Conservation (phyloP, 768 basidiomycete genomes). For the Leucosporidium yakuticum region DNA sequence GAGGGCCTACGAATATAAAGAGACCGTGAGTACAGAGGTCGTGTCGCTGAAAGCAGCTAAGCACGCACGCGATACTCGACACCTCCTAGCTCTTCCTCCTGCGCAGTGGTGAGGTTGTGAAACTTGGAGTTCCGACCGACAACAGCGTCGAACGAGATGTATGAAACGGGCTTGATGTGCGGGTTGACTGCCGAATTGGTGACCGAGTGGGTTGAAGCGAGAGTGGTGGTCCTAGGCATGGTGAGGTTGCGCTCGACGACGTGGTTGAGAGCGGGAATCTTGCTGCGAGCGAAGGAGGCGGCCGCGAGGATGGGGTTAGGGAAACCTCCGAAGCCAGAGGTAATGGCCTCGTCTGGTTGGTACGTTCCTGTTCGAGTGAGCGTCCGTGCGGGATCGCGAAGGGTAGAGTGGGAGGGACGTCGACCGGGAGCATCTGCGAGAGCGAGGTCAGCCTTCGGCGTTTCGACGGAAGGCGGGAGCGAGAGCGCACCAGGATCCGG, state of each 20-base stretch:
- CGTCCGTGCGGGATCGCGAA: slow-evolving; percentile 18
- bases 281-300: slow-evolving; percentile 49
- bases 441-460: too few relatives aligned
- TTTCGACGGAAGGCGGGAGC: too few relatives aligned
- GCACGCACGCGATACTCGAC: slow-evolving; percentile 66
- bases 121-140: slow-evolving; percentile 43
- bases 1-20: slow-evolving; percentile 25
- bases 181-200: slow-evolving; percentile 44
- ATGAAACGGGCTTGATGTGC: slow-evolving; percentile 54
- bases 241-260: slow-evolving; percentile 66
- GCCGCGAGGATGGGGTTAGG: slow-evolving; percentile 45
- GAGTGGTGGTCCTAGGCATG: slow-evolving; percentile 62
- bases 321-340: slow-evolving; percentile 43
- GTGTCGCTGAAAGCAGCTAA: neutral
- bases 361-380: slow-evolving; percentile 23
- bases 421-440: neutral
- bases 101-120: slow-evolving; percentile 61
- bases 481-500: too few relatives aligned
- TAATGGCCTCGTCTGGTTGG: slow-evolving; percentile 1
- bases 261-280: slow-evolving; percentile 61
- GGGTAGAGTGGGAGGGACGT: slow-evolving; percentile 16
- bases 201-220: slow-evolving; percentile 41
- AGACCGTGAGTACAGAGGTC: too few relatives aligned
- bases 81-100: slow-evolving; percentile 85
- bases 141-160: slow-evolving; percentile 76